These are phyloP conservation scores for Fraxinus paxiana DNA, from an alignment of 305 asterid genomes.

Conservation along the genomic window DNA sequence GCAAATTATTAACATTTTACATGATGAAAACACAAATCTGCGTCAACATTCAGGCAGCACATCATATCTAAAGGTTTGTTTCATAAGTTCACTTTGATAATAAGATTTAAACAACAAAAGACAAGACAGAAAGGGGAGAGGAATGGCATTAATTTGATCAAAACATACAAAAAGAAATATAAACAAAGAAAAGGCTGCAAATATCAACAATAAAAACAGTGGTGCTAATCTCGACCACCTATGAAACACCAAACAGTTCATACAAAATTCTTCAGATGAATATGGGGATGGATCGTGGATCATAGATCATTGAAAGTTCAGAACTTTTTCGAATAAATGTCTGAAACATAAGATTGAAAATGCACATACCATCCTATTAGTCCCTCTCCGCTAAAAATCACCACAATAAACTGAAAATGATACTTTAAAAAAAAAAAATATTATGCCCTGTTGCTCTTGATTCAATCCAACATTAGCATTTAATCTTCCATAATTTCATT, in stretches of 20 bases:
- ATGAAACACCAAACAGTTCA: conserved; percentile 11
- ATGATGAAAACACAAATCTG: not conserved
- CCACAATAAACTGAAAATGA: conserved; percentile 54
- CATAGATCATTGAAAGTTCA: not conserved
- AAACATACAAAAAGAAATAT: not conserved
- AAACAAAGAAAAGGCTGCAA: conserved; percentile 22
- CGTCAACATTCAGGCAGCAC: not conserved
- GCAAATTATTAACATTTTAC: not conserved
- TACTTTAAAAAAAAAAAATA: not conserved
- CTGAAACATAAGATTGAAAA: not conserved
- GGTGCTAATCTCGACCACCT: conserved; percentile 73
- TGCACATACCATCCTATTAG: conserved; percentile 50
- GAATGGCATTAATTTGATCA: not conserved
- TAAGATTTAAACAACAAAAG: not conserved
- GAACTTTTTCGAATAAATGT: not conserved
- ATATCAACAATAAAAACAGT: conserved; percentile 36
- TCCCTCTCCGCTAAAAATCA: conserved; percentile 67
- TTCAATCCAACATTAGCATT: not conserved
- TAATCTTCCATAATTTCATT: not conserved
- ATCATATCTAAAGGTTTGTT: not conserved
- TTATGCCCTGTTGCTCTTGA: not conserved
- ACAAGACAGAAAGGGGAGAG: not conserved
- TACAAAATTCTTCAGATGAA: not conserved
- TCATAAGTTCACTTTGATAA: not conserved
- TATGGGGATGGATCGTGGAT: not conserved